Conservation (phyloP, 257 asterid species). For the Jacaranda copaia region DNA sequence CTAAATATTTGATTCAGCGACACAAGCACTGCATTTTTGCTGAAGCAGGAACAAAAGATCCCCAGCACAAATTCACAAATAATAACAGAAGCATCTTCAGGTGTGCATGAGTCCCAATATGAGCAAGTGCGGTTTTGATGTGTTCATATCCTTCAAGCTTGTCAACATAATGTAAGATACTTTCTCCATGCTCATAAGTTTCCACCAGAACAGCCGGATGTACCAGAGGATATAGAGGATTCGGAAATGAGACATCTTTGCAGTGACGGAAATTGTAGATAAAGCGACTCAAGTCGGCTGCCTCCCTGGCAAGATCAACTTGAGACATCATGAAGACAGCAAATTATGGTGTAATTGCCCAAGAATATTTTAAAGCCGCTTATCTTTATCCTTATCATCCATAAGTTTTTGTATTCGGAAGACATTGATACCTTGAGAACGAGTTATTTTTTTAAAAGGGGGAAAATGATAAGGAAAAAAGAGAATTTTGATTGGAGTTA, state of each 20-base stretch:
- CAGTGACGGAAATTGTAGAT: conserved; percentile 79
- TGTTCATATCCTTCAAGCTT: conserved; percentile 61
- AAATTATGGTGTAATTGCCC: conserved; percentile 53
- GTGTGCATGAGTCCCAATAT: conserved; percentile 84
- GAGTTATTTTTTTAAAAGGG: no score
- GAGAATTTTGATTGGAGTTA: no score
- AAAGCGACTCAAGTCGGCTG: conserved; percentile 88
- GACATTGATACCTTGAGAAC: no score
- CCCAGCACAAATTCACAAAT: conserved; percentile 13
- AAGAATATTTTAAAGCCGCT: no score
- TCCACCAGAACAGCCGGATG: conserved; percentile 96
- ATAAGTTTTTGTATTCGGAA: no score
- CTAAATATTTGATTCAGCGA: conserved; percentile 20
- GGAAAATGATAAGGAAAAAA: no score
- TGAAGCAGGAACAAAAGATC: conserved; percentile 16
- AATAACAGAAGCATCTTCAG: conserved; percentile 89
- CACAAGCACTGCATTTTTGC: conserved; percentile 21
- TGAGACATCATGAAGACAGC: conserved; percentile 91
- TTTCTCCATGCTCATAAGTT: conserved; percentile 86
- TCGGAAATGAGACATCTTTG: conserved; percentile 90
- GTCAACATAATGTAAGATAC: conserved; percentile 70
- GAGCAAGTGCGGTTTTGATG: conserved; percentile 74
- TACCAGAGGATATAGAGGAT: conserved; percentile 88
- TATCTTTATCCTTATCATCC: no score
- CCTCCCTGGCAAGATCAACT: conserved; percentile 95